These are phyloP conservation scores for Acorus calamus DNA, from an alignment of 106 monocot species.

Conservation along the genomic window DNA sequence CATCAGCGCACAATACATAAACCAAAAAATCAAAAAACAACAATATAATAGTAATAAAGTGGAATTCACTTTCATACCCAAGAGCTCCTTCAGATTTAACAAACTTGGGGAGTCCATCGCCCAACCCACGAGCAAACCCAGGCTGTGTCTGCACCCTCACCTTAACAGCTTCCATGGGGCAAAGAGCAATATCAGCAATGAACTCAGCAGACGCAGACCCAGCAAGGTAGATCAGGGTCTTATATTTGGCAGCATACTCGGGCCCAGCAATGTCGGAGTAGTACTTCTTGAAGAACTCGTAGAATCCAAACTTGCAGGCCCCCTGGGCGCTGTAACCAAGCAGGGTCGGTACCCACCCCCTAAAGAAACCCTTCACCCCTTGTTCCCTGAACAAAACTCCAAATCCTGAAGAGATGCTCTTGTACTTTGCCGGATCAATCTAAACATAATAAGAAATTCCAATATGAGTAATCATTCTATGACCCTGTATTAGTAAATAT, in stretches of 20 bases:
- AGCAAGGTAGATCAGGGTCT: slow-evolving; percentile 64
- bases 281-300: slow-evolving; percentile 81
- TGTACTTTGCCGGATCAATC: slow-evolving; percentile 65
- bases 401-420: slow-evolving; percentile 65
- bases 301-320: slow-evolving; percentile 76
- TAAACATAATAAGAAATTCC: slow-evolving; percentile 3
- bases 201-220: slow-evolving; percentile 77
- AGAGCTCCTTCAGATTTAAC: slow-evolving; percentile 47
- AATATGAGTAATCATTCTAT: too few species aligned
- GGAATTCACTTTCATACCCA: slow-evolving; percentile 27
- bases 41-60: neutral
- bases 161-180: slow-evolving; percentile 81
- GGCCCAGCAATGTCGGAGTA: slow-evolving; percentile 69
- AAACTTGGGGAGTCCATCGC: slow-evolving; percentile 64
- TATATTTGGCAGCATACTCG: slow-evolving; percentile 56
- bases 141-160: slow-evolving; percentile 70
- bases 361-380: slow-evolving; percentile 61
- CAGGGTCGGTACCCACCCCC: slow-evolving; percentile 69
- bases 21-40: too few species aligned
- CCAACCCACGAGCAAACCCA: slow-evolving; percentile 62
- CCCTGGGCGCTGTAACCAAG: slow-evolving; percentile 74
- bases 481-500: too few species aligned
- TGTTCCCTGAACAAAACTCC: slow-evolving; percentile 66
- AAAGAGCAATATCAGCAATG: slow-evolving; percentile 73
- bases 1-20: too few species aligned